Evolutionary conservation across 78 protist species (phyloP), one percentile per base, ranked within the genome.

Genomic region (Protostelium mycophagum): DNA sequence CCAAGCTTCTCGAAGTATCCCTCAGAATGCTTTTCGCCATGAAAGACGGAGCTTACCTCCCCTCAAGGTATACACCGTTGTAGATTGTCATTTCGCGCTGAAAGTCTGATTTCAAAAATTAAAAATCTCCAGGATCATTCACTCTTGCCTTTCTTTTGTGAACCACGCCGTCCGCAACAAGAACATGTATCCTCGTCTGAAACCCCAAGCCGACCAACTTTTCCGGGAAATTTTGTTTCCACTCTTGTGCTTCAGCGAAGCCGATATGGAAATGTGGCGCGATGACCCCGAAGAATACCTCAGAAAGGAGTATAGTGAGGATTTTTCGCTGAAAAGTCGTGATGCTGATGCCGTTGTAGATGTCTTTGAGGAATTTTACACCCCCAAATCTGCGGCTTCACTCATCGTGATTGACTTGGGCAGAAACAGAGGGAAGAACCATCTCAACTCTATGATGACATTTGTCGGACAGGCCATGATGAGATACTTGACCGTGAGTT

Each of bases 211-310:
- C 35, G 38, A n/a, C 39, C 31, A 0, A 5, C 84, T 95, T 34
- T 34, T 93, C 28, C 51, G 51, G 36, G 25, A 83, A 0, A 83
- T 90, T 36, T 29, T 96, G 31, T 91, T 93, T 83, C 96, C 96
- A 31, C 28, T 87, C 34, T 0, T 94, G 35, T 91, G 96, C 88
- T 92, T 92, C 88, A 85, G 83, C 87, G 91, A 92, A 35, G 90
- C 36, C 23, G 97, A 96, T 85, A 35, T 28, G 28, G 97, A 94
- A 86, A 92, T 94, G 85, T 96, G 89, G 90, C 90, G 83, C 35
- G 91, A 63, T 28, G 94, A 96, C 90, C 97, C 96, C 36, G 85
- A 96, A 28, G 97, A 96, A 88, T 96, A 84, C 93, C 36, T 94
- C 34, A 89, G 97, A 39, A 88, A 91, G 86, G 89, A 91, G 84